Evolutionary conservation across 345 rosid species (phyloP).

Genomic region (Aquilaria sinensis): DNA sequence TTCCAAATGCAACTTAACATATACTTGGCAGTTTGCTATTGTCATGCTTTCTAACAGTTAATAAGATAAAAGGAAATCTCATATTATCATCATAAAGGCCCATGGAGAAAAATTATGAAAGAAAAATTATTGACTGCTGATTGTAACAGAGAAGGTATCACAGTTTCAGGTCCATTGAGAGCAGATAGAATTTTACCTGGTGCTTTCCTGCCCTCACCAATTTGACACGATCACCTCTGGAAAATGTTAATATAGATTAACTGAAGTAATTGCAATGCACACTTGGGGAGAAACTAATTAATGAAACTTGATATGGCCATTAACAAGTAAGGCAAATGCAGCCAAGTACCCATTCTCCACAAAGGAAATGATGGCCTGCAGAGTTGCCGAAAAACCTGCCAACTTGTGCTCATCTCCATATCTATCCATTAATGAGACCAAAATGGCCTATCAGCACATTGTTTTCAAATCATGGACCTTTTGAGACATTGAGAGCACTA

Average conservation of each 20-base stretch:
- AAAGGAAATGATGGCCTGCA: conserved; percentile 98
- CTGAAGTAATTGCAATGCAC: no score
- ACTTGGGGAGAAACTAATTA: no score
- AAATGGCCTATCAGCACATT: neutral
- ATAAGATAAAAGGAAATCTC: no score
- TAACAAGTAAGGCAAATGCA: conserved; percentile 12
- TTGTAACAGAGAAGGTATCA: no score
- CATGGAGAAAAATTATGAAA: no score
- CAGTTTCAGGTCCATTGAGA: conserved; percentile 6
- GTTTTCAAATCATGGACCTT: neutral
- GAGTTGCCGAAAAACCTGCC: conserved; percentile 97
- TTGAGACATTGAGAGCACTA: conserved; percentile 1
- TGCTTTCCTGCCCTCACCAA: conserved; percentile 87
- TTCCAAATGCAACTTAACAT: no score
- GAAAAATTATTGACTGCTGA: no score
- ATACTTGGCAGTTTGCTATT: no score
- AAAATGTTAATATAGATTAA: conserved; percentile 4
- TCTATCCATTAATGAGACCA: conserved; percentile 32
- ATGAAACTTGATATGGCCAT: neutral
- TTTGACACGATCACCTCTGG: conserved; percentile 77
- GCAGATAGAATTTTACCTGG: conserved; percentile 46
- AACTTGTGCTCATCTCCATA: conserved; percentile 98
- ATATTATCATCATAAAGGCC: no score
- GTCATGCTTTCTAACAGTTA: no score
- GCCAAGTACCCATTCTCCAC: conserved; percentile 81